phyloP scores from a whole-genome alignment of 2,329 filamentous ascomycete species.

The Colletotrichum australisinense region DNA sequence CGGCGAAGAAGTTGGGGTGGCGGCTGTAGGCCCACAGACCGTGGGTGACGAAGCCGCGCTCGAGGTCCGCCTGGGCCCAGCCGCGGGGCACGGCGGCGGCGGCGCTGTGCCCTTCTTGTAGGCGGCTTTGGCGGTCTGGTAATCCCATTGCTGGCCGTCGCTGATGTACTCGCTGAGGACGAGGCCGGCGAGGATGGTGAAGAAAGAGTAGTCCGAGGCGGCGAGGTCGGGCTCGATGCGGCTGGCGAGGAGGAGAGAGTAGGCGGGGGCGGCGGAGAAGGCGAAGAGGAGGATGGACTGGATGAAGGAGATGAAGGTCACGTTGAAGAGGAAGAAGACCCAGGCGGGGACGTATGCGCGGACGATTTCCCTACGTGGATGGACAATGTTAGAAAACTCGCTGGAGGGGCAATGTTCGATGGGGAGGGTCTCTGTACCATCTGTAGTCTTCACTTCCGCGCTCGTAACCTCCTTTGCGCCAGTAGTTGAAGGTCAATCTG shows the following conservation, averaged over 20 bases:
- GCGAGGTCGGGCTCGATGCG: conserved; percentile 66
- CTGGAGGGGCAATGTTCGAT: background rate
- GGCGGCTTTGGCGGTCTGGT: conserved; percentile 81
- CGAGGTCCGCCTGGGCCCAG: conserved; percentile 79
- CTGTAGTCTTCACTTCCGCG: conserved; percentile 95
- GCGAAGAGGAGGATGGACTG: conserved; percentile 86
- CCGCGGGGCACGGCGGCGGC: conserved; percentile 65
- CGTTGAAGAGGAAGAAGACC: conserved; percentile 86
- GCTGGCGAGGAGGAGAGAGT: conserved; percentile 81
- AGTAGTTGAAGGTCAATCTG: conserved; percentile 96
- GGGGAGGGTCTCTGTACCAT: conserved; percentile 64
- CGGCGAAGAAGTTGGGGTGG: conserved; percentile 94
- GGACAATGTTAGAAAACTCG: conserved; percentile 40
- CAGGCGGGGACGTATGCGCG: conserved; percentile 71
- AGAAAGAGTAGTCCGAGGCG: conserved; percentile 59
- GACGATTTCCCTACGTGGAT: conserved; percentile 71
- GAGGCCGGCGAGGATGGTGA: conserved; percentile 59
- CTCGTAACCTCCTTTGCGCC: conserved; percentile 91
- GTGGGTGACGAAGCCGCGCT: conserved; percentile 87
- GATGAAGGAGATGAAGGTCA: conserved; percentile 86
- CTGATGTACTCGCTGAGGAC: conserved; percentile 80
- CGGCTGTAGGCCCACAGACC: conserved; percentile 90
- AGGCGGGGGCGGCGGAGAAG: conserved; percentile 81
- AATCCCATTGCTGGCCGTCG: conserved; percentile 94
- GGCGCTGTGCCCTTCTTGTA: conserved; percentile 75